Conservation (phyloP, 345 rosid species). For the Corchorus olitorius region DNA sequence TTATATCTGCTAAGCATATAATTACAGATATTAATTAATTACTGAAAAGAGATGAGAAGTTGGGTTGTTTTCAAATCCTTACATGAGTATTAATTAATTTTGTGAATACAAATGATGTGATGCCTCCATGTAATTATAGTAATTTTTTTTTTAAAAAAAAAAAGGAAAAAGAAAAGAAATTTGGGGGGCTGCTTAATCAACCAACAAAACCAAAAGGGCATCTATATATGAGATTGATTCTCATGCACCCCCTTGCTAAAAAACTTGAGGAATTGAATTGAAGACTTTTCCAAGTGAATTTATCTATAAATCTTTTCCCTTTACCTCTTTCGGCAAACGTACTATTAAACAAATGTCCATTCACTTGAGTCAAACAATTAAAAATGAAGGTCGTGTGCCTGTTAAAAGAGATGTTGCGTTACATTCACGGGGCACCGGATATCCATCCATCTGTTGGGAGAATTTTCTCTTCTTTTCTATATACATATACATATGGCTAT, state of each 20-base stretch:
- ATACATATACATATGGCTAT: not conserved
- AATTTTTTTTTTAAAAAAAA: too few relatives aligned
- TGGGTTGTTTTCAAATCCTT: slow-evolving; percentile 30
- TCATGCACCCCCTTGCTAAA: not conserved
- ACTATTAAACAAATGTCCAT: not conserved
- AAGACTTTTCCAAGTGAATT: not conserved
- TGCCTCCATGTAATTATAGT: not conserved
- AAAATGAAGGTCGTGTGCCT: not conserved
- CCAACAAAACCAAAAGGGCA: not conserved
- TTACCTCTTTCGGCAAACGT: slow-evolving; percentile 14
- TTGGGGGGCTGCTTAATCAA: not conserved
- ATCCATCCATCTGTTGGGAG: slow-evolving; percentile 24
- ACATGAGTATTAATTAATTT: not conserved
- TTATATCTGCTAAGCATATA: too few relatives aligned
- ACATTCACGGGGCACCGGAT: slow-evolving; percentile 32
- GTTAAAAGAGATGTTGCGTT: slow-evolving; percentile 36
- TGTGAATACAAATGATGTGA: slow-evolving; percentile 26
- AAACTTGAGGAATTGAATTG: not conserved
- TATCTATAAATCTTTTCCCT: too few relatives aligned
- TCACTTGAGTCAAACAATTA: not conserved
- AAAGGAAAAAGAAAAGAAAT: too few relatives aligned
- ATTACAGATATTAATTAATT: too few relatives aligned
- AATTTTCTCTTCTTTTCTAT: slow-evolving; percentile 8
- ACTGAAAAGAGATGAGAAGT: not conserved
- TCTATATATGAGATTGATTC: not conserved